These are phyloP conservation scores for Cercospora janseana DNA, from an alignment of 2,329 filamentous ascomycete genomes.

Conservation along the genomic window DNA sequence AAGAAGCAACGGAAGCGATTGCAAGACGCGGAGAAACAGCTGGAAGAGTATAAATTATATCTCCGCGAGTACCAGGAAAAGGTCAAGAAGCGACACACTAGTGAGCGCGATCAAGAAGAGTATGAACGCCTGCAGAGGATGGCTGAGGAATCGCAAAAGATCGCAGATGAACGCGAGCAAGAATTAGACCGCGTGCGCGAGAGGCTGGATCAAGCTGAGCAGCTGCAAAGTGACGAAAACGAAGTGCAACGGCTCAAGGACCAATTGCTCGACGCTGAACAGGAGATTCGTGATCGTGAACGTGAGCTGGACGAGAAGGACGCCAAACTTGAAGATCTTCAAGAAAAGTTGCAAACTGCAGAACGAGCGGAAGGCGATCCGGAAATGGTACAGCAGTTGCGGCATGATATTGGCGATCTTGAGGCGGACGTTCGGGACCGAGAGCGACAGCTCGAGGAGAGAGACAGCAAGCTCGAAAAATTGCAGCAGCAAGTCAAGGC, in stretches of 20 bases:
- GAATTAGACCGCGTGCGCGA: constrained; percentile 45
- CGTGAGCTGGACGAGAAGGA: constrained; percentile 40
- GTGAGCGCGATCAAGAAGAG: constrained; percentile 66
- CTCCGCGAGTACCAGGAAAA: constrained; percentile 80
- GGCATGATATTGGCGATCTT: constrained; percentile 51
- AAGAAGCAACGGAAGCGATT: constrained; percentile 83
- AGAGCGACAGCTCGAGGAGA: constrained; percentile 38
- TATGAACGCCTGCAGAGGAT: constrained; percentile 50
- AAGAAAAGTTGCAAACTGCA: constrained; percentile 42
- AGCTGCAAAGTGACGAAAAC: constrained; percentile 34
- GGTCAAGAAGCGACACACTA: constrained; percentile 68
- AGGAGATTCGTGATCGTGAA: constrained; percentile 52
- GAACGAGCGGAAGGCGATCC: constrained; percentile 34
- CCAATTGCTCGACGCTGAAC: constrained; percentile 52
- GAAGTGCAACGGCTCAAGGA: constrained; percentile 44
- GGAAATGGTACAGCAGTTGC: constrained; percentile 40
- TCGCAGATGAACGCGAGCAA: constrained; percentile 43
- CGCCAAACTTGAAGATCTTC: constrained; percentile 52
- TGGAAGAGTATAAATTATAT: constrained; percentile 79
- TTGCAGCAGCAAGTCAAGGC: constrained; percentile 42
- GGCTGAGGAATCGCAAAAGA: constrained; percentile 44
- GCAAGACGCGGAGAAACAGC: constrained; percentile 75
- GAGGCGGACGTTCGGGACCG: constrained; percentile 54
- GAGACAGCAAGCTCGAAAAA: constrained; percentile 53
- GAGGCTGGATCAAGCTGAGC: constrained; percentile 42